A percentile compares a stretch with the other conserved stretches of the same genome.
Conservation (phyloP, 495 filamentous ascomycete species). For the Annulohypoxylon bovei region DNA sequence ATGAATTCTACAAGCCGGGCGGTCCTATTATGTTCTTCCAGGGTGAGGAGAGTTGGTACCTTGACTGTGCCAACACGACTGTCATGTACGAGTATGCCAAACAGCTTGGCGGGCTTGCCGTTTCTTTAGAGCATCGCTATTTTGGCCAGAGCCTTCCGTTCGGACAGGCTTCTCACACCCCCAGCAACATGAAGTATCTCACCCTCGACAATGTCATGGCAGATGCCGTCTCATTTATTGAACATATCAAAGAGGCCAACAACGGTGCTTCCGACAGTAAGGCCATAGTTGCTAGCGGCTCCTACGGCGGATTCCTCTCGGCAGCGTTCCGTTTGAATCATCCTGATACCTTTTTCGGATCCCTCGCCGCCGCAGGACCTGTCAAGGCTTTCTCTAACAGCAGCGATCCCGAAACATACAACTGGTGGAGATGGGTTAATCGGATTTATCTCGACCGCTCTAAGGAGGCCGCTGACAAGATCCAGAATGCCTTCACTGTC, state of each 20-base stretch:
- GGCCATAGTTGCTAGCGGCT: constrained; percentile 19
- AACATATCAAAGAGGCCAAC: constrained; percentile 6
- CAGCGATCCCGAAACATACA: constrained; percentile 9
- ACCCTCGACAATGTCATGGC: constrained; percentile 30
- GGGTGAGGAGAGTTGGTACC: constrained; percentile 12
- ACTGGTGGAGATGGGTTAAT: constrained; percentile 24
- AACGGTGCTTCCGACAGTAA: constrained; percentile 12
- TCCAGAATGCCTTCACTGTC: constrained; percentile 3
- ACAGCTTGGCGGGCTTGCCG: constrained; percentile 16
- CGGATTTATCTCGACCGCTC: constrained; percentile 15
- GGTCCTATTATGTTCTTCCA: constrained; percentile 29
- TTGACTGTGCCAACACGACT: constrained; percentile 18
- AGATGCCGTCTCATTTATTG: constrained; percentile 21
- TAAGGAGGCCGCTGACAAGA: constrained; percentile 10
- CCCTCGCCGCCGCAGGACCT: constrained; percentile 7
- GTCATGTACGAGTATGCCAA: constrained; percentile 22
- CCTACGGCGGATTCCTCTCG: constrained; percentile 28
- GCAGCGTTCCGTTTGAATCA: constrained; percentile 23
- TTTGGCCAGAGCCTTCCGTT: constrained; percentile 27
- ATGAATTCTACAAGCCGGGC: constrained; percentile 22
- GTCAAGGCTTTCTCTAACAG: constrained; percentile 14
- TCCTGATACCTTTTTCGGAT: constrained; percentile 22
- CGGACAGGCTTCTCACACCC: not conserved
- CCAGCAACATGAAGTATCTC: constrained; percentile 16
- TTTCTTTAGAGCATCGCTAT: constrained; percentile 28